These are phyloP conservation scores for Fusarium neocosmosporiellum DNA, from an alignment of 2,329 filamentous ascomycete genomes.

Conservation along the genomic window DNA sequence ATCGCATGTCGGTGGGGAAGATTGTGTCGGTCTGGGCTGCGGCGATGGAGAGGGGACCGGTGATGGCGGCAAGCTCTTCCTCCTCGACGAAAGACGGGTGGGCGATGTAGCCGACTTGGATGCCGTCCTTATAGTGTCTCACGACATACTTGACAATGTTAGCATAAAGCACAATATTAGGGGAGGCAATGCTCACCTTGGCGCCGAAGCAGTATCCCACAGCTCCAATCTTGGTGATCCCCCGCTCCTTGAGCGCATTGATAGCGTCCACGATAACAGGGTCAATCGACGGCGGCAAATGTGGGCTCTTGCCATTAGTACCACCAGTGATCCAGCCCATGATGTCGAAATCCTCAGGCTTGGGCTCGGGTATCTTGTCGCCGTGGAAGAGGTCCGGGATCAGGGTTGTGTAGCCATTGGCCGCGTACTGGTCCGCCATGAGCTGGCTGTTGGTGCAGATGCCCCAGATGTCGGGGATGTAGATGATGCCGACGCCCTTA, in stretches of 20 bases:
- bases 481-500: conserved; percentile 48
- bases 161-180: not conserved
- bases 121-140: conserved; percentile 69
- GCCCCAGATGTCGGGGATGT: conserved; percentile 52
- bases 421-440: conserved; percentile 54
- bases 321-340: conserved; percentile 53
- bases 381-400: conserved; percentile 54
- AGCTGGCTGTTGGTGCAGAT: conserved; percentile 55
- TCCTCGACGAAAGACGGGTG: conserved; percentile 72
- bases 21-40: conserved; percentile 72
- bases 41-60: conserved; percentile 69
- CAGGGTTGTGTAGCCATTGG: conserved; percentile 53
- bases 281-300: conserved; percentile 48
- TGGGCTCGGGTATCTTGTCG: conserved; percentile 45
- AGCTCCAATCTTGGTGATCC: conserved; percentile 64
- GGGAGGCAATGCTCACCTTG: conserved; percentile 57
- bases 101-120: conserved; percentile 71
- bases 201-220: conserved; percentile 76
- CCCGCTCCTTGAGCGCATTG: conserved; percentile 65
- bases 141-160: conserved; percentile 67
- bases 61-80: conserved; percentile 68
- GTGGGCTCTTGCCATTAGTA: conserved; percentile 59
- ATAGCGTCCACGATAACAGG: conserved; percentile 53
- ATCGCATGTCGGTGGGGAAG: conserved; percentile 66
- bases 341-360: conserved; percentile 45